Evolutionary conservation across 441 rosid species (phyloP).

Genomic region (Metrosideros polymorpha): DNA sequence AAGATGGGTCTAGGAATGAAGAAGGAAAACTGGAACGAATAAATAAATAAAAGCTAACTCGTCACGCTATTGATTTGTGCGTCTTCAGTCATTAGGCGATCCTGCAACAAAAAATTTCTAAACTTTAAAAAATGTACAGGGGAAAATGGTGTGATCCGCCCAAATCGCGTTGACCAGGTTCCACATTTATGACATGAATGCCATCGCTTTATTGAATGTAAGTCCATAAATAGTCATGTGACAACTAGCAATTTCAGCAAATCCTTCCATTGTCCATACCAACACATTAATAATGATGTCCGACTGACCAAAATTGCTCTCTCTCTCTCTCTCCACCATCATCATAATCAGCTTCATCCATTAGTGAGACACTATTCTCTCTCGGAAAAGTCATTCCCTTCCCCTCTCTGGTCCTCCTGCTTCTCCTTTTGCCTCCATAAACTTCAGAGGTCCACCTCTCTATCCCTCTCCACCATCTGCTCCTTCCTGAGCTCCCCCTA

Average conservation of each 20-base stretch:
- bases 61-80: neutral
- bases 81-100: neutral
- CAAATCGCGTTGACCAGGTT: neutral
- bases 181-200: neutral
- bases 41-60: neutral
- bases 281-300: neutral
- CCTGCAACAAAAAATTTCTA: neutral
- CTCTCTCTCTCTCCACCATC: conserved; percentile 27
- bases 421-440: conserved; percentile 47
- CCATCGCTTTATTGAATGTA: neutral
- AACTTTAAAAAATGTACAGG: neutral
- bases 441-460: conserved; percentile 11
- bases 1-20: neutral
- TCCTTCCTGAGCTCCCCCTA: too few species aligned
- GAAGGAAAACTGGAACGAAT: neutral
- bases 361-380: neutral
- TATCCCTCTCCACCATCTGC: conserved; percentile 16
- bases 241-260: neutral
- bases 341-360: neutral
- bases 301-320: too few species aligned
- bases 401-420: conserved; percentile 65
- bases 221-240: neutral
- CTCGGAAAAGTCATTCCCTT: conserved; percentile 25
- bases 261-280: neutral
- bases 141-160: too few species aligned